Evolutionary conservation across 2,329 filamentous ascomycete species (phyloP).

Genomic region (Annulohypoxylon truncatum): DNA sequence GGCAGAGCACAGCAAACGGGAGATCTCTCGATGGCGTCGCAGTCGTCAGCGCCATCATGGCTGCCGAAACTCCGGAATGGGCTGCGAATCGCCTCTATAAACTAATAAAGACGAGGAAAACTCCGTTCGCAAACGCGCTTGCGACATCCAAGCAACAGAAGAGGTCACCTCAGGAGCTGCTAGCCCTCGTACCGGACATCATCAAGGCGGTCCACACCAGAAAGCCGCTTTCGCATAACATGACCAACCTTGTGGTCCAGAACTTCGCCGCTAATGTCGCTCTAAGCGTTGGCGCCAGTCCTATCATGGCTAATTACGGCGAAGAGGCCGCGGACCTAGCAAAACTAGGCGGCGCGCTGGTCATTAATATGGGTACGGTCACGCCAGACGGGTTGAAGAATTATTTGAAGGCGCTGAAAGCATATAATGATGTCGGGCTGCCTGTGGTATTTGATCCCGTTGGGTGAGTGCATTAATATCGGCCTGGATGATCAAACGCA

Average conservation of each 20-base stretch:
- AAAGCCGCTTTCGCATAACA: conserved; percentile 89
- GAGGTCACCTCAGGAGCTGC: conserved; percentile 40
- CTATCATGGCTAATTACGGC: conserved; percentile 93
- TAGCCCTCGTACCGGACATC: conserved; percentile 54
- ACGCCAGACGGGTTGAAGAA: conserved; percentile 79
- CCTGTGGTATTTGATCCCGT: conserved; percentile 91
- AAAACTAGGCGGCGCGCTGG: conserved; percentile 78
- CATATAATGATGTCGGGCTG: conserved; percentile 81
- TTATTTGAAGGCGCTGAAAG: conserved; percentile 77
- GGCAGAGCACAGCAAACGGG: conserved; percentile 67
- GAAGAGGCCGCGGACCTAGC: conserved; percentile 86
- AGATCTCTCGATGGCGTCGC: conserved; percentile 84
- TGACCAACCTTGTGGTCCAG: conserved; percentile 96
- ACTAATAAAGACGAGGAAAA: conserved; percentile 60
- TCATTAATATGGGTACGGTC: conserved; percentile 95
- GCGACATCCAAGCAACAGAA: conserved; percentile 26
- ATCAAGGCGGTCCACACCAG: conserved; percentile 70
- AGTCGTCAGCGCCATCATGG: conserved; percentile 89
- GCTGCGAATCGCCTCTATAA: conserved; percentile 70
- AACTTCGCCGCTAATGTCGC: conserved; percentile 95
- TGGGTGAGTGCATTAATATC: conserved; percentile 63
- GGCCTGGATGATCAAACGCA: not conserved
- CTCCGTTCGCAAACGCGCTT: conserved; percentile 46
- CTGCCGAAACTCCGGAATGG: conserved; percentile 72
- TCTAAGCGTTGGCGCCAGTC: conserved; percentile 83